phyloP scores from a whole-genome alignment of 306 rosid species.

The Cucurbita moschata region DNA sequence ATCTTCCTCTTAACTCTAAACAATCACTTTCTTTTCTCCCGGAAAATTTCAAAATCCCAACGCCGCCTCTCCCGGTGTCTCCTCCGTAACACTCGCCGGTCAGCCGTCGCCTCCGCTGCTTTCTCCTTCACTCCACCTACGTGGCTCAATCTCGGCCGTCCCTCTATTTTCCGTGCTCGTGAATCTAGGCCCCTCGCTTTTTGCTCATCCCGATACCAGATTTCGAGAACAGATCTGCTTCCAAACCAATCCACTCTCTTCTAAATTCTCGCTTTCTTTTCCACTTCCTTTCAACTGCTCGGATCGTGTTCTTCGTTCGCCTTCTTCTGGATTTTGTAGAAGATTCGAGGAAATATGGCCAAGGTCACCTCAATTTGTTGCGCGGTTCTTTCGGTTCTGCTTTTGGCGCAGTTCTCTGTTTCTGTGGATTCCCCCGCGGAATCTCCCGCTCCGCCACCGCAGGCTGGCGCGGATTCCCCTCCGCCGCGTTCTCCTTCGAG shows the following conservation, averaged over 20 bases:
- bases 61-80: constrained; percentile 1
- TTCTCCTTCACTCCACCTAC: constrained; percentile 4
- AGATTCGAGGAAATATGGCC: constrained; percentile 19
- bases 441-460: constrained; percentile 27
- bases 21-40: neutral
- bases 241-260: neutral
- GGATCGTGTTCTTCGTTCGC: constrained; percentile 25
- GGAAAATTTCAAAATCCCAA: neutral
- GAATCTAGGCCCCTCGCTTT: constrained; percentile 22
- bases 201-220: constrained; percentile 8
- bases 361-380: constrained; percentile 5
- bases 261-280: neutral
- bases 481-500: constrained; percentile 5
- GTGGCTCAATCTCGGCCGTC: constrained; percentile 6
- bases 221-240: neutral
- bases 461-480: constrained; percentile 7
- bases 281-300: neutral
- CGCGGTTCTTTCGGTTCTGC: constrained; percentile 11
- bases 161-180: neutral
- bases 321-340: neutral
- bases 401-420: constrained; percentile 14
- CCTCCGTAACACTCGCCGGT: neutral
- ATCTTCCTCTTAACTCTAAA: neutral
- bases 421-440: constrained; percentile 20
- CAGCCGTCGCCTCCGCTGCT: constrained; percentile 1